These are phyloP conservation scores for Pyropia haitanensis DNA, from an alignment of 23 red algal species.

Conservation along the genomic window DNA sequence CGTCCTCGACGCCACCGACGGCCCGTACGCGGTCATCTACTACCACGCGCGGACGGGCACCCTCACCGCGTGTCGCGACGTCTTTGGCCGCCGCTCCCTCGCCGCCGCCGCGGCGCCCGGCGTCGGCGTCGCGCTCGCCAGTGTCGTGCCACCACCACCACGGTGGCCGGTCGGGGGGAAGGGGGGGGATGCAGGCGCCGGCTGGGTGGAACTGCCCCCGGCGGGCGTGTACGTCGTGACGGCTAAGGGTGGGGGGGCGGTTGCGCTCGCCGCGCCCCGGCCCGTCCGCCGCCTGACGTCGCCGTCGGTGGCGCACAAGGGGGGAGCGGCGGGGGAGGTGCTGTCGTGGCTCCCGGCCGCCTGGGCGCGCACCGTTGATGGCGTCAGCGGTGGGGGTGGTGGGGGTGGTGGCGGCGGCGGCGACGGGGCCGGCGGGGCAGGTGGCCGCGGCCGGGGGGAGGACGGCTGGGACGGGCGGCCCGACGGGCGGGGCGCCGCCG, in stretches of 20 bases:
- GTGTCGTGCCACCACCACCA: slow-evolving; percentile 19
- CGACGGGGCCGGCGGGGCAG: too few relatives aligned
- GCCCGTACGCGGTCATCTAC: slow-evolving; percentile 65
- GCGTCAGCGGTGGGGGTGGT: too few relatives aligned
- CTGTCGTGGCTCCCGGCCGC: too few relatives aligned
- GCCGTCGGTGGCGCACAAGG: too few relatives aligned
- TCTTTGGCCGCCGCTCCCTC: slow-evolving; percentile 71
- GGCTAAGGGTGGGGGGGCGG: slow-evolving; percentile 10
- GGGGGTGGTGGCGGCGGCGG: too few relatives aligned
- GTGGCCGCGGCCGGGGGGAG: too few relatives aligned
- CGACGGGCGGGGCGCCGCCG: too few relatives aligned
- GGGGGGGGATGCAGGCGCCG: not conserved
- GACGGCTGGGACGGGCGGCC: too few relatives aligned
- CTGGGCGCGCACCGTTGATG: too few relatives aligned
- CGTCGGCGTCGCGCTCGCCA: slow-evolving; percentile 11
- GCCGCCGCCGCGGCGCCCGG: slow-evolving; percentile 22
- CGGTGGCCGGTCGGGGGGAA: not conserved
- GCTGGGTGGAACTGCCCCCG: slow-evolving; percentile 17
- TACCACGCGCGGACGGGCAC: slow-evolving; percentile 13
- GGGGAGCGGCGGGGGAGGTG: too few relatives aligned
- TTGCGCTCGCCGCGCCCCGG: not conserved
- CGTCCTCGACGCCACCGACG: slow-evolving; percentile 30
- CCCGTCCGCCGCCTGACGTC: too few relatives aligned
- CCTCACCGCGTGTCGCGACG: slow-evolving; percentile 61
- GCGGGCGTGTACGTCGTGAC: not conserved